phyloP scores from a whole-genome alignment of 1,139 yeast species.

The Candida sp. region DNA sequence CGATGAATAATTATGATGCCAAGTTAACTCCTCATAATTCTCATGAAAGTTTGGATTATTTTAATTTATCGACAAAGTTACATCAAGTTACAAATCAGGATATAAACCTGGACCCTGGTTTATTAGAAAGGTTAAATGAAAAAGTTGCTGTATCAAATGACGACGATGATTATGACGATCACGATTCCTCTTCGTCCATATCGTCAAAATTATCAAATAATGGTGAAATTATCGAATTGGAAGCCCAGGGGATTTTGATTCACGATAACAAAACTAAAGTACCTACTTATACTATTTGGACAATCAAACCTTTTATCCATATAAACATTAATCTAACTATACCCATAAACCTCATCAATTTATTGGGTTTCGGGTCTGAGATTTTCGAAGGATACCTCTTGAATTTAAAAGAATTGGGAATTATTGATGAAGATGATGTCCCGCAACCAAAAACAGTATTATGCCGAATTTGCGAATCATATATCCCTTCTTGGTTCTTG shows the following conservation, averaged over 20 bases:
- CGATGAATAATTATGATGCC: conserved; percentile 7
- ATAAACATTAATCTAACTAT: conserved; percentile 61
- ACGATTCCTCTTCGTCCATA: conserved; percentile 14
- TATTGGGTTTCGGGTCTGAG: conserved; percentile 87
- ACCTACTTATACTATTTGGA: conserved; percentile 94
- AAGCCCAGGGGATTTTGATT: conserved; percentile 95
- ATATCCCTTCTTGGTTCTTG: conserved; percentile 96
- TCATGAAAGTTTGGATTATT: conserved; percentile 4
- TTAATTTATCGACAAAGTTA: background rate
- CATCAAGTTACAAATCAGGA: background rate
- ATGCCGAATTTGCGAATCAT: conserved; percentile 89
- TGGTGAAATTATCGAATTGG: conserved; percentile 68
- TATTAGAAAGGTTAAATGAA: too few species aligned
- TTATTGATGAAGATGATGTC: conserved; percentile 58
- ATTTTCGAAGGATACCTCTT: conserved; percentile 74
- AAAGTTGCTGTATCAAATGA: conserved; percentile 6
- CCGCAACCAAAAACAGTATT: conserved; percentile 78
- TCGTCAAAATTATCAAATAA: conserved; percentile 46
- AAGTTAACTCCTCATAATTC: conserved; percentile 29
- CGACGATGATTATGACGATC: conserved; percentile 8
- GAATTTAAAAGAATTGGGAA: conserved; percentile 56
- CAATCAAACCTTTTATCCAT: conserved; percentile 73
- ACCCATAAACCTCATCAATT: conserved; percentile 63
- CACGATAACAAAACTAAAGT: conserved; percentile 54
- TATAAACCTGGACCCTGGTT: background rate